Base-by-base conservation (phyloP, 495 filamentous ascomycete genomes). In the Evernia prunastri region DNA sequence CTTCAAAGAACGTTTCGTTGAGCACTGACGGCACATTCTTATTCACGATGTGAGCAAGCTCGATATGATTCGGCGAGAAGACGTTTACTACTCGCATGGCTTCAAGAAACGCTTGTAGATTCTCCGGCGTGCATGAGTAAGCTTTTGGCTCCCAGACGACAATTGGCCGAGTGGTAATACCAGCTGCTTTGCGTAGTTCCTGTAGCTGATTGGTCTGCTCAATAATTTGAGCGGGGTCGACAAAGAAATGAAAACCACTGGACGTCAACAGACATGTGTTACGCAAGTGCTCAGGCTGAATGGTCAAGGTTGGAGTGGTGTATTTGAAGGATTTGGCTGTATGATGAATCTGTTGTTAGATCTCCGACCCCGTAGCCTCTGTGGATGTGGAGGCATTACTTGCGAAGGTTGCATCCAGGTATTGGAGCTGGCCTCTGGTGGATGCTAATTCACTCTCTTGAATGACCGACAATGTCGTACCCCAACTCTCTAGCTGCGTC, bases 91-190 rank as follows among this genome's bases (percentile, higher is more conserved):
- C 49, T 1, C 23, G 17, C 31, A 64, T 66, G 11, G 69, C 71
- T 5, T 69, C 59, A 11, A 77, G 20, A 58, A 68, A 73, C 17
- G 13, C 51, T 51, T 66, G 37, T 3, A 74, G 63, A 29, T 72
- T 70, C 18, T 69, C 67, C 3, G 69, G 43, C 13, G 54, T 63
- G 57, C 74, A 76, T 25, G 67, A 70, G 18, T 68, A 68, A 1
- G 75, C 72, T 18, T 70, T 65, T 4, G 75, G 76, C 54, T 78
- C 76, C 76, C 76, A 78, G 37, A 76, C 66, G n/a, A 78, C 65
- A 15, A 76, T 42, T 10, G 75, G 75, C 3, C 49, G 49, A 17
- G 27, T 18, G 27, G 1, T 67, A 62, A 11, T 63, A 56, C 17
- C 12, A 42, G 12, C 69, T 68, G 37, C 59, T 18, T 57, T 25